Base-by-base conservation (phyloP, 208 protist species). In the Leptomonas pyrrhocoris region DNA sequence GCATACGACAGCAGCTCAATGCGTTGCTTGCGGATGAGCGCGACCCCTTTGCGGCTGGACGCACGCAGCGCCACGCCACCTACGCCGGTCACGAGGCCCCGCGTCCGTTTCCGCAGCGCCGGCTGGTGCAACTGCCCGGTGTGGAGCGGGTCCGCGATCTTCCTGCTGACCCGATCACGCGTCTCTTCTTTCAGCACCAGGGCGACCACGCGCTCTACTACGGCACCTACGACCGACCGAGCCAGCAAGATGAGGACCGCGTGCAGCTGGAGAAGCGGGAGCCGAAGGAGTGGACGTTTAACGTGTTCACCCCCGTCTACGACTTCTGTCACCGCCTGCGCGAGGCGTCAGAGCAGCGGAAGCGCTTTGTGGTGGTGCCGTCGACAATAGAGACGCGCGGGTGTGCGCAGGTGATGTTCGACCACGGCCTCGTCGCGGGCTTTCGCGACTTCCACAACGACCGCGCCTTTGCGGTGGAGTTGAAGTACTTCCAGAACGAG, bases 371-470 rank as follows among this genome's bases (percentile, higher is more conserved):
- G 15, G 81, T 95, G 59, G 93, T 97, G 4, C 93, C 93, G 9
- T 92, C 93, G 1, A 97, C 90, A 2, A 1, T 92, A 7, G 93
- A 97, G 69, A 97, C 93, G 42, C 85, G 88, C 31, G 93, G 93
- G 34, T 94, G 89, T 63, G 93, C 93, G 23, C 79, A 86, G 80
- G 85, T 97, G 59, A 60, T 97, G 88, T 83, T 92, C 21, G 74
- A 94, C 36, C 93, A 97, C 75, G 93, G 93, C 30, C 81, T 97
- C 27, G 89, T 97, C 19, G 81, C 88, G 13, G 93, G 93, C 38
- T 95, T 97, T 71, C 89, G 93, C 28, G 93, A 97, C 71, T 97
- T 97, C 73, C 88, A 94, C 79, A 97, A 97, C 69, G 88, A 95
- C 64, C 88, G 90, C 25, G 93, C 93, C 59, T 97, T 97, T 59